A percentile compares a stretch with the other conserved stretches of the same genome.
phyloP scores from a whole-genome alignment of 208 protist genomes.

The Blastocrithidia nonstop region DNA sequence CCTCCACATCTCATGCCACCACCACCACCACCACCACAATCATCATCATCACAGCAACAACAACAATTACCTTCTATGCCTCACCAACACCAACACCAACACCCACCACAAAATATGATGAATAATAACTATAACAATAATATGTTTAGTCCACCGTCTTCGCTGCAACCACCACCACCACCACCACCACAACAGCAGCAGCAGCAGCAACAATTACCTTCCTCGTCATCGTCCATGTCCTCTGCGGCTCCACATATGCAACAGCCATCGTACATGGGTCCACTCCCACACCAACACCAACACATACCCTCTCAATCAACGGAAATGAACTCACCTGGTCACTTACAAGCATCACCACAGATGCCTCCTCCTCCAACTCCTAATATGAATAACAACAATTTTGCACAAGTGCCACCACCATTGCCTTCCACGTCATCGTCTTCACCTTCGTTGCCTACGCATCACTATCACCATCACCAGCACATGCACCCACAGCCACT shows the following conservation, averaged over 20 bases:
- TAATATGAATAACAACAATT: no score
- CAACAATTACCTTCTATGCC: no score
- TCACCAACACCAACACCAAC: not conserved
- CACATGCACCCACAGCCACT: not conserved
- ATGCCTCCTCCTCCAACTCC: no score
- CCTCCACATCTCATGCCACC: slow-evolving; percentile 1
- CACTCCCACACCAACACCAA: slow-evolving; percentile 5
- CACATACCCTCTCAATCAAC: no score
- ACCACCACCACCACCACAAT: not conserved
- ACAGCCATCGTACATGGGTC: not conserved
- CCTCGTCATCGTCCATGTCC: not conserved
- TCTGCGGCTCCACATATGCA: not conserved
- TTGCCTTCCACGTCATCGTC: no score
- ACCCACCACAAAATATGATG: not conserved
- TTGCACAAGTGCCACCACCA: no score
- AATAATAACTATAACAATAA: no score
- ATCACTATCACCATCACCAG: slow-evolving; percentile 6
- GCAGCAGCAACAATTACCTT: slow-evolving; percentile 5
- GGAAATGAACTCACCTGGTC: no score
- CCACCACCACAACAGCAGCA: slow-evolving; percentile 2
- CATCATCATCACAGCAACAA: no score
- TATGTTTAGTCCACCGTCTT: slow-evolving; percentile 4
- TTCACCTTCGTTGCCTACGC: not conserved
- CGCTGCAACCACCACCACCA: slow-evolving; percentile 5
- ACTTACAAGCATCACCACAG: no score